Percentiles rank a stretch among this genome's conserved stretches.
Conservation (phyloP, 1,139 yeast genomes). For the Pichia sp. region DNA sequence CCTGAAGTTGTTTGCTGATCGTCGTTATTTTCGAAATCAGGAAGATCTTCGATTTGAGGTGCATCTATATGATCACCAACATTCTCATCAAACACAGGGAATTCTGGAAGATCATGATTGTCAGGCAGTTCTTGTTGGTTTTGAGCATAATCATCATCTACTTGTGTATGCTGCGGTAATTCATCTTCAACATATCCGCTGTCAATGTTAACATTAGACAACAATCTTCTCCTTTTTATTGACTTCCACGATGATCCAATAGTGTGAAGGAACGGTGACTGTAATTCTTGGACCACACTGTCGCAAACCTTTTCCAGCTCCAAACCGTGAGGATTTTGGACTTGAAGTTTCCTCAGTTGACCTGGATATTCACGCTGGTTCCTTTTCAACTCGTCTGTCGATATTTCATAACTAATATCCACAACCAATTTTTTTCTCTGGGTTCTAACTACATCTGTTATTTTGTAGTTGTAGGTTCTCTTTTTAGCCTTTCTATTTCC, state of each 20-base stretch:
- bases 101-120: too few relatives aligned
- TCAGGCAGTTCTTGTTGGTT: too few relatives aligned
- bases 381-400: slow-evolving; percentile 25
- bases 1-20: not conserved
- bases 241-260: slow-evolving; percentile 19
- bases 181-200: slow-evolving; percentile 3
- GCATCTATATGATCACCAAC: too few relatives aligned
- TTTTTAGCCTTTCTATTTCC: slow-evolving; percentile 6
- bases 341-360: not conserved
- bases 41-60: too few relatives aligned
- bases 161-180: not conserved
- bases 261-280: slow-evolving; percentile 11
- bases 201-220: not conserved
- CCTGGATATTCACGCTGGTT: slow-evolving; percentile 23
- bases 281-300: slow-evolving; percentile 3
- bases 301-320: not conserved
- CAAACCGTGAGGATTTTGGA: not conserved
- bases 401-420: slow-evolving; percentile 27
- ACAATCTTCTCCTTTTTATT: slow-evolving; percentile 18
- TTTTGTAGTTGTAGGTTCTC: slow-evolving; percentile 20
- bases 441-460: slow-evolving; percentile 33
- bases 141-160: not conserved
- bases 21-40: not conserved
- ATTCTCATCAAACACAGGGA: too few relatives aligned
- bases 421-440: slow-evolving; percentile 26